Conservation (phyloP, 768 basidiomycete genomes). For the Pluteus cervinus region DNA sequence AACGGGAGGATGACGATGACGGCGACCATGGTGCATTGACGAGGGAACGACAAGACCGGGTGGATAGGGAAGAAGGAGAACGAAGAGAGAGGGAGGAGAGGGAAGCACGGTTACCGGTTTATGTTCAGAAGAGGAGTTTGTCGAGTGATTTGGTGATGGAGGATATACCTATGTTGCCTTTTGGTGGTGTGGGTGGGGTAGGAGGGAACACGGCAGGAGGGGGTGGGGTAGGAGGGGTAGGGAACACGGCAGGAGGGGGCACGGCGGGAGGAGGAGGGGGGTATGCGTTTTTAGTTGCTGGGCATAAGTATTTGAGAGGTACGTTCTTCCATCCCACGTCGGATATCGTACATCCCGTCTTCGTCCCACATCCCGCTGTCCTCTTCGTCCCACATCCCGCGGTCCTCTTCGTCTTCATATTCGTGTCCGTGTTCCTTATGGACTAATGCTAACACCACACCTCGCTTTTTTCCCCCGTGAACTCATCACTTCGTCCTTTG, state of each 20-base stretch:
- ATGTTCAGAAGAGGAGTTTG: background rate
- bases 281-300: background rate
- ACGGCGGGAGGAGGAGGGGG: background rate
- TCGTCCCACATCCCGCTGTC: no score
- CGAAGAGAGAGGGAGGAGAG: constrained; percentile 15
- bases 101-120: constrained; percentile 3
- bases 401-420: no score
- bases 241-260: background rate
- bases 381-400: no score
- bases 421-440: no score
- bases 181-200: background rate
- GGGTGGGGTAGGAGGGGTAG: background rate
- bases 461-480: no score
- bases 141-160: background rate
- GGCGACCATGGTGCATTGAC: constrained; percentile 15
- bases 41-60: no score
- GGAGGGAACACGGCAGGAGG: background rate
- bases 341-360: no score
- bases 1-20: background rate
- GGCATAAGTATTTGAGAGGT: no score
- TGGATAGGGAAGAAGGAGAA: constrained; percentile 25
- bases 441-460: no score
- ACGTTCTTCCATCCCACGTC: no score
- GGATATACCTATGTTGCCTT: no score
- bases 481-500: no score